Percentiles rank a stretch among this genome's conserved stretches.
Evolutionary conservation across 2,329 filamentous ascomycete genomes (phyloP).

Genomic region (Aureobasidium lini): DNA sequence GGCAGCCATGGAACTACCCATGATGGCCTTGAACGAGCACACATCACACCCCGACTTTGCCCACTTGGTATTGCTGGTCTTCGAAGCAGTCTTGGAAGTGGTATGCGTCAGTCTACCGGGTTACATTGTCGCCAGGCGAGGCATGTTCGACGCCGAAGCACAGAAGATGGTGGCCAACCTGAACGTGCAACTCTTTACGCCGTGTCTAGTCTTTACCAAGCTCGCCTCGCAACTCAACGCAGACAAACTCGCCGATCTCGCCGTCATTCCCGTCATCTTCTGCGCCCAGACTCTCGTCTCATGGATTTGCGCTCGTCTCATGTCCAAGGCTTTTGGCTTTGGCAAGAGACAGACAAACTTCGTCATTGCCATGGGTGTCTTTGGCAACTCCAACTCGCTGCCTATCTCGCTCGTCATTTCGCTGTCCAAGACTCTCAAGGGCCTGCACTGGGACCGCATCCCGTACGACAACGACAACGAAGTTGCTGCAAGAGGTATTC

Average conservation of each 20-base stretch:
- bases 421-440: constrained; percentile 82
- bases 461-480: constrained; percentile 92
- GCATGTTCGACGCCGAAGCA: constrained; percentile 90
- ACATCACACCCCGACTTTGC: constrained; percentile 55
- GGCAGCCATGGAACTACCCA: constrained; percentile 7
- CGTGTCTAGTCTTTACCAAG: constrained; percentile 96
- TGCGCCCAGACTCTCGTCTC: constrained; percentile 80
- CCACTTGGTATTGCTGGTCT: constrained; percentile 73
- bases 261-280: constrained; percentile 94
- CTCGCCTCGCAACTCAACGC: constrained; percentile 89
- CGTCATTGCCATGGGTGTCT: constrained; percentile 92
- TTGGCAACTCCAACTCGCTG: constrained; percentile 96
- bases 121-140: constrained; percentile 81
- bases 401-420: constrained; percentile 95
- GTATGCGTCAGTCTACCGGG: constrained; percentile 91
- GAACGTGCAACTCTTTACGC: constrained; percentile 93
- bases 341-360: constrained; percentile 85
- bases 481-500: constrained; percentile 84
- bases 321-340: constrained; percentile 73
- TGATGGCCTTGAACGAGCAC: constrained; percentile 21
- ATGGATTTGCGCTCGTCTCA: constrained; percentile 63
- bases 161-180: constrained; percentile 96
- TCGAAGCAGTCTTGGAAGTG: constrained; percentile 90
- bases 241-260: constrained; percentile 81
- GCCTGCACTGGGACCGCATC: constrained; percentile 87